A percentile compares a stretch with the other conserved stretches of the same genome.
Conservation (phyloP, 192 early-diverging fungal species). For the Rhizophagus sp. region DNA sequence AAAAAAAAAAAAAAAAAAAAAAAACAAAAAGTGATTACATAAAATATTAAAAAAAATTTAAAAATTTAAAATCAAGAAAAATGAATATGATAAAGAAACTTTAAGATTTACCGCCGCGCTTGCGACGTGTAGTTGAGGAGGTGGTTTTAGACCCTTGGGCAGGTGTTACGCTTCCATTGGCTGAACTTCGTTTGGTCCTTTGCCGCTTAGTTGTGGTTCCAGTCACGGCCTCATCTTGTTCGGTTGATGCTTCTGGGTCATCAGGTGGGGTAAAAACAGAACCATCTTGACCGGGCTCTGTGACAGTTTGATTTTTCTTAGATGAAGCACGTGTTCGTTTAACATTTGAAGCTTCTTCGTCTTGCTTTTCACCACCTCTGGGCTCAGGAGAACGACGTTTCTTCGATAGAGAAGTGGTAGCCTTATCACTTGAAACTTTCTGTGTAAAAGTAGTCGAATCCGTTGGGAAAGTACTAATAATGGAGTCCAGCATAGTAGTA, state of each 20-base stretch:
- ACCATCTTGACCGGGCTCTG: background rate
- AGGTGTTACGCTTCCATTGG: background rate
- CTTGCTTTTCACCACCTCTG: background rate
- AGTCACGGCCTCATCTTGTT: background rate
- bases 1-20: too few species aligned
- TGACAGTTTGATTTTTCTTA: background rate
- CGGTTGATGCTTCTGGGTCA: background rate
- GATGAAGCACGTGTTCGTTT: conserved; percentile 14
- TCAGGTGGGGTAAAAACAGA: background rate
- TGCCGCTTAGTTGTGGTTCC: background rate
- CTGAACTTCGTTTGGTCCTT: background rate
- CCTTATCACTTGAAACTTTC: too few species aligned
- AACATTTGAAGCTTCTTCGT: background rate
- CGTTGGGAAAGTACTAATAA: background rate
- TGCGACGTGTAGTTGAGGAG: background rate
- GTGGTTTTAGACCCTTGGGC: background rate
- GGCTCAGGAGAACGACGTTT: background rate
- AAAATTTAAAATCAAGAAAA: background rate
- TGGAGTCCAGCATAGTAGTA: background rate
- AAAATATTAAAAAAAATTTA: background rate
- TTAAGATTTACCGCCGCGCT: background rate
- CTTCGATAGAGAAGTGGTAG: background rate
- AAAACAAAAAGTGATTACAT: background rate
- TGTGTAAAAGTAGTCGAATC: background rate
- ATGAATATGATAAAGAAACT: background rate